Conservation (phyloP, 1,139 yeast genomes). For the Suhomyces coccinellae region DNA sequence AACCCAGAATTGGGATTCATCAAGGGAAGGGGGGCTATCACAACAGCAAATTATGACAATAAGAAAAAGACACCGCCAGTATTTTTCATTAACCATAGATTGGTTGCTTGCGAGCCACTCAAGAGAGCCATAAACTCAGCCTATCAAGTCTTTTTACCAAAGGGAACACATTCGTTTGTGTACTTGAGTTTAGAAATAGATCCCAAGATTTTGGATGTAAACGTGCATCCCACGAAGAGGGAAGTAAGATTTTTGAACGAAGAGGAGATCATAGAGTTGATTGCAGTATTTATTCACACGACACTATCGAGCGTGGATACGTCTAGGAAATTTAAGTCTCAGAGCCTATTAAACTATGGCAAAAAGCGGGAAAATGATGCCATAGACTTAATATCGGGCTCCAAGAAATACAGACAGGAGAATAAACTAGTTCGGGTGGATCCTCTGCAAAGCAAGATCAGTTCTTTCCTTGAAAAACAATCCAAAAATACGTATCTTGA, state of each 20-base stretch:
- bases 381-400: slow-evolving; percentile 10
- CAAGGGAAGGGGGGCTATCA: slow-evolving; percentile 57
- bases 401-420: slow-evolving; percentile 50
- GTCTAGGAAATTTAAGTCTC: slow-evolving; percentile 69
- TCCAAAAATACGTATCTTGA: slow-evolving; percentile 1
- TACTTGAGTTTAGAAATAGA: slow-evolving; percentile 66
- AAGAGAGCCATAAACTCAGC: slow-evolving; percentile 66
- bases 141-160: slow-evolving; percentile 70
- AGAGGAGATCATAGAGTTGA: slow-evolving; percentile 73
- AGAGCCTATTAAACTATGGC: slow-evolving; percentile 44
- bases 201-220: slow-evolving; percentile 81
- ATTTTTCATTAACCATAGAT: slow-evolving; percentile 80
- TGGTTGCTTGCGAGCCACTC: slow-evolving; percentile 81
- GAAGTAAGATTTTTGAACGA: slow-evolving; percentile 87
- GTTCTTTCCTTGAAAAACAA: slow-evolving; percentile 35
- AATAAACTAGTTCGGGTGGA: slow-evolving; percentile 76
- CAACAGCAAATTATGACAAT: slow-evolving; percentile 71
- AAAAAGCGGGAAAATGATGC: slow-evolving; percentile 7
- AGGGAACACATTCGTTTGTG: slow-evolving; percentile 76
- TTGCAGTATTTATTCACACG: slow-evolving; percentile 53
- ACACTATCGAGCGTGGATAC: slow-evolving; percentile 61
- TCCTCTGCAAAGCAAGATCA: slow-evolving; percentile 60
- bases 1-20: slow-evolving; percentile 42
- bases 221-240: slow-evolving; percentile 92
- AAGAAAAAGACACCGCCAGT: slow-evolving; percentile 69